phyloP scores from a whole-genome alignment of 352 stramenopile genomes.

The Blastocystis sp. region DNA sequence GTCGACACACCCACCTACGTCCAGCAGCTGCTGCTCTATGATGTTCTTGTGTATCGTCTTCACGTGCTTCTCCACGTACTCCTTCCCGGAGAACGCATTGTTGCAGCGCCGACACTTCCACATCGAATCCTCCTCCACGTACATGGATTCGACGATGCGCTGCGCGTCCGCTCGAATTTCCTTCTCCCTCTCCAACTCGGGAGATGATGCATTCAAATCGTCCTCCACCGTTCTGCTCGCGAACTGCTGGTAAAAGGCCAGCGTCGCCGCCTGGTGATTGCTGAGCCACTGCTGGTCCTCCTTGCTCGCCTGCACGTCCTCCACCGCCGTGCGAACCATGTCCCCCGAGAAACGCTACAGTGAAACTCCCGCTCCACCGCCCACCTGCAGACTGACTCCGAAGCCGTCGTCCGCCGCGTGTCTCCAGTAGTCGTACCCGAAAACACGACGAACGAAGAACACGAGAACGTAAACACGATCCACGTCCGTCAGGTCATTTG shows the following conservation, averaged over 20 bases:
- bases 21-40: conserved; percentile 1
- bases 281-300: neutral
- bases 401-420: conserved; percentile 23
- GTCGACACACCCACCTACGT: neutral
- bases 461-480: neutral
- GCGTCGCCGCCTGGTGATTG: neutral
- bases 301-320: neutral
- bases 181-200: neutral
- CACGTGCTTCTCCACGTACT: conserved; percentile 59
- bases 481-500: neutral
- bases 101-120: conserved; percentile 23
- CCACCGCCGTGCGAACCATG: neutral
- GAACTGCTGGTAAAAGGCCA: neutral
- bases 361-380: neutral
- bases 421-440: conserved; percentile 56
- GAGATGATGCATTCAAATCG: neutral
- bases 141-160: neutral
- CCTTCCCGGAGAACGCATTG: conserved; percentile 25
- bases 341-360: conserved; percentile 18
- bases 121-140: neutral
- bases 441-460: conserved; percentile 30
- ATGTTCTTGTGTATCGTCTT: conserved; percentile 13
- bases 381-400: conserved; percentile 41
- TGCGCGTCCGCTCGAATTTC: conserved; percentile 1
- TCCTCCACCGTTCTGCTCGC: neutral